A percentile compares a stretch with the other conserved stretches of the same genome.
Conservation (phyloP, 345 rosid genomes). For the Conringia planisiliqua region DNA sequence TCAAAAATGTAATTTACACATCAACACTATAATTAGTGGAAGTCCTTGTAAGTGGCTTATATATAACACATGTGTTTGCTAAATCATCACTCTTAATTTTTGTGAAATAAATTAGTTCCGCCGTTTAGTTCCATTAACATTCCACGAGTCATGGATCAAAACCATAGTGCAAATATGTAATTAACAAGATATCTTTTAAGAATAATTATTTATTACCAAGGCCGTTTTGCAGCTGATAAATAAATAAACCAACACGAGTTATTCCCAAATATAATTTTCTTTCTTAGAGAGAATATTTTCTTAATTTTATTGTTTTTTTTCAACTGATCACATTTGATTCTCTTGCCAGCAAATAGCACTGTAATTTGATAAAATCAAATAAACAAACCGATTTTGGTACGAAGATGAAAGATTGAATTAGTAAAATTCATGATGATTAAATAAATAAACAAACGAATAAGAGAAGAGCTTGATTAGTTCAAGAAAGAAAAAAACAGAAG, state of each 20-base stretch:
- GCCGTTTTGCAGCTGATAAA: conserved; percentile 4
- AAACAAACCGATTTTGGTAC: background rate
- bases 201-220: background rate
- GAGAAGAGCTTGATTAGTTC: conserved; percentile 12
- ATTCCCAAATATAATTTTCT: background rate
- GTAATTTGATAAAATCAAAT: background rate
- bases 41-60: too few species aligned
- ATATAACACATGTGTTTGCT: background rate
- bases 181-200: background rate
- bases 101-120: background rate
- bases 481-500: conserved; percentile 15
- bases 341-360: background rate
- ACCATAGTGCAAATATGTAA: background rate
- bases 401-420: background rate
- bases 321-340: conserved; percentile 4
- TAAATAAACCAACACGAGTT: conserved; percentile 9
- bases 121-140: background rate
- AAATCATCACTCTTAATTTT: background rate
- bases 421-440: conserved; percentile 2
- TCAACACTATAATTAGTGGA: background rate
- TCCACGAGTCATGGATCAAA: background rate
- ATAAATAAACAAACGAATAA: conserved; percentile 6
- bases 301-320: background rate
- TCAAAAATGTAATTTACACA: background rate
- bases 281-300: background rate